A percentile compares a stretch with the other conserved stretches of the same genome.
phyloP scores from a whole-genome alignment of 2,329 filamentous ascomycete genomes.

The Colletotrichum nymphaeae region DNA sequence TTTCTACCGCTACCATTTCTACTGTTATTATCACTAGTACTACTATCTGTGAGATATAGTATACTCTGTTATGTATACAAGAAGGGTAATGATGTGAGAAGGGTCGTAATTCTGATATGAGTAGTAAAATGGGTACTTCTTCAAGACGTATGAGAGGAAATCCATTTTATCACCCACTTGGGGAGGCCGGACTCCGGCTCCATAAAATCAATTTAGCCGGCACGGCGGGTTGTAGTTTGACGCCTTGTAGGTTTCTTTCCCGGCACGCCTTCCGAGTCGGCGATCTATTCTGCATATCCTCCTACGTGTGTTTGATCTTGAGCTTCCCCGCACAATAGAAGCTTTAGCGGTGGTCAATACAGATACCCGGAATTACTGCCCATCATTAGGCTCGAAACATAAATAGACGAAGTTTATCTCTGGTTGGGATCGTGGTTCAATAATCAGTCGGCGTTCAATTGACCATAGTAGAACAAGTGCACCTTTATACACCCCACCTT shows the following conservation, averaged over 20 bases:
- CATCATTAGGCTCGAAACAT: background rate
- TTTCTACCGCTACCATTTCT: too few relatives aligned
- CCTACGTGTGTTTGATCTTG: background rate
- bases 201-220: constrained; percentile 12
- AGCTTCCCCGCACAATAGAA: constrained; percentile 18
- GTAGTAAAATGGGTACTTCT: too few relatives aligned
- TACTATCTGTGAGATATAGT: too few relatives aligned
- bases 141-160: too few relatives aligned
- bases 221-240: background rate
- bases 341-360: background rate
- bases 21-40: too few relatives aligned
- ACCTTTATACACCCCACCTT: background rate
- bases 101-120: too few relatives aligned
- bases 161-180: too few relatives aligned
- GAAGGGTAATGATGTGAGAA: too few relatives aligned
- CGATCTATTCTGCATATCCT: background rate
- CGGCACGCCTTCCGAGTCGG: background rate
- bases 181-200: background rate
- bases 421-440: background rate
- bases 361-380: background rate
- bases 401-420: background rate
- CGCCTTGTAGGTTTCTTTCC: background rate
- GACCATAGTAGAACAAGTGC: background rate
- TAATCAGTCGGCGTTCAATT: background rate
- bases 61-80: too few relatives aligned